A percentile compares a stretch with the other conserved stretches of the same genome.
These are phyloP conservation scores for Drechslerella stenobrocha DNA, from an alignment of 2,329 filamentous ascomycete genomes.

Conservation along the genomic window DNA sequence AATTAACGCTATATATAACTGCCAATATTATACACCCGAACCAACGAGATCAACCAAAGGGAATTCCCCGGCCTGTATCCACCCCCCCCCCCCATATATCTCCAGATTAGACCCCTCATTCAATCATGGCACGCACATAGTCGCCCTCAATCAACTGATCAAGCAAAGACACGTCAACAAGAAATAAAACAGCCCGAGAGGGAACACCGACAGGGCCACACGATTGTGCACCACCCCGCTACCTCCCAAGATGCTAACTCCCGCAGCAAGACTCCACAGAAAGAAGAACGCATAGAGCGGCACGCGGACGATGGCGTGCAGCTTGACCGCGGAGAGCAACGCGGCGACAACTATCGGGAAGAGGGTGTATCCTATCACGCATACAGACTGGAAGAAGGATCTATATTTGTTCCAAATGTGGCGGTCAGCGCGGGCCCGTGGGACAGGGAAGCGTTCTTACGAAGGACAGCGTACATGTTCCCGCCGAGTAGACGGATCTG, in stretches of 20 bases:
- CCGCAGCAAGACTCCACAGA: constrained; percentile 89
- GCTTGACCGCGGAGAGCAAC: constrained; percentile 77
- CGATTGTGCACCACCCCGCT: constrained; percentile 95
- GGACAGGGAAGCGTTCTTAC: too few relatives aligned
- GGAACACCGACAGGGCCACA: constrained; percentile 90
- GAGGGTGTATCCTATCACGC: constrained; percentile 96
- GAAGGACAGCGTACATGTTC: constrained; percentile 85
- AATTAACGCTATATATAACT: too few relatives aligned
- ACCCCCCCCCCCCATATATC: too few relatives aligned
- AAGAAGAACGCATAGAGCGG: constrained; percentile 88
- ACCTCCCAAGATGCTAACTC: constrained; percentile 91
- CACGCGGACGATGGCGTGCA: constrained; percentile 79
- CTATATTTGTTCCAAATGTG: too few relatives aligned
- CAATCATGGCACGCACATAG: too few relatives aligned
- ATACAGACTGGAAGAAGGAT: constrained; percentile 95
- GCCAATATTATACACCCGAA: too few relatives aligned
- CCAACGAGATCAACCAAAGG: too few relatives aligned
- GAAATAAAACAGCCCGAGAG: constrained; percentile 91
- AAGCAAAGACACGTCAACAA: constrained; percentile 93
- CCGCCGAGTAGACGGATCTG: constrained; percentile 96
- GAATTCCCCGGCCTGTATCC: too few relatives aligned
- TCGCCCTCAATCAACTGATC: constrained; percentile 69
- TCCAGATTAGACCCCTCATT: too few relatives aligned
- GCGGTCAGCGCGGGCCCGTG: too few relatives aligned
- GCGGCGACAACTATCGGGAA: constrained; percentile 95